These are phyloP conservation scores for Calonectria pauciramosa DNA, from an alignment of 2,329 filamentous ascomycete genomes.

Conservation along the genomic window DNA sequence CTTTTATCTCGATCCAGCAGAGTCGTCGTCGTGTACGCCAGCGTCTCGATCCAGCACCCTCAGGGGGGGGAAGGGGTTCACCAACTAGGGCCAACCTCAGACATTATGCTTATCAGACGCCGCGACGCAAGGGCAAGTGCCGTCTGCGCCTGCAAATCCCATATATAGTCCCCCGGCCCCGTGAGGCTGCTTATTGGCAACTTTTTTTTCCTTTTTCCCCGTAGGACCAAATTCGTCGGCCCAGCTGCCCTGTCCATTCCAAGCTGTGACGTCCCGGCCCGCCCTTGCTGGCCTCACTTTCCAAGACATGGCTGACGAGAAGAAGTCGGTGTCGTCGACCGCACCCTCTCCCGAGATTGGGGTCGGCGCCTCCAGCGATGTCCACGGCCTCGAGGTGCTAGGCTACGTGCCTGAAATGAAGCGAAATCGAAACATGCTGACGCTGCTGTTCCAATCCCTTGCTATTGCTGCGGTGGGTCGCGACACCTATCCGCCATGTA, in stretches of 20 bases:
- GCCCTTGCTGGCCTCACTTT: background rate
- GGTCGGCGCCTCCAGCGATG: slow-evolving; percentile 30
- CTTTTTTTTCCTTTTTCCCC: background rate
- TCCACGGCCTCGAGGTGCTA: slow-evolving; percentile 54
- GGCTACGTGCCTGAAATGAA: slow-evolving; percentile 60
- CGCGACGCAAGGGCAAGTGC: background rate
- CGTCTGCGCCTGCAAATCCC: background rate
- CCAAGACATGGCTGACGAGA: slow-evolving; percentile 11
- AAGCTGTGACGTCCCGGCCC: background rate
- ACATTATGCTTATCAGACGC: slow-evolving; percentile 22
- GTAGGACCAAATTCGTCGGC: background rate
- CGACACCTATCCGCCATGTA: background rate
- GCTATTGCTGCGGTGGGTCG: slow-evolving; percentile 45
- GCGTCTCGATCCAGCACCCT: background rate
- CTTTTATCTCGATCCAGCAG: background rate
- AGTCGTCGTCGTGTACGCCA: background rate
- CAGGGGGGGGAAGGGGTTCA: background rate
- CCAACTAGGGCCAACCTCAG: slow-evolving; percentile 1
- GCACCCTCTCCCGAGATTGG: slow-evolving; percentile 12
- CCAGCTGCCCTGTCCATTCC: background rate
- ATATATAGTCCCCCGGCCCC: background rate
- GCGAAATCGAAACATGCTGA: slow-evolving; percentile 47
- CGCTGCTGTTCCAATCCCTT: slow-evolving; percentile 45
- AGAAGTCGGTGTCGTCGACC: background rate
- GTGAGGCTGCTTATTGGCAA: background rate